Conservation (phyloP, 1,284 basidiomycete species). For the Phellopilus nigrolimitatus region DNA sequence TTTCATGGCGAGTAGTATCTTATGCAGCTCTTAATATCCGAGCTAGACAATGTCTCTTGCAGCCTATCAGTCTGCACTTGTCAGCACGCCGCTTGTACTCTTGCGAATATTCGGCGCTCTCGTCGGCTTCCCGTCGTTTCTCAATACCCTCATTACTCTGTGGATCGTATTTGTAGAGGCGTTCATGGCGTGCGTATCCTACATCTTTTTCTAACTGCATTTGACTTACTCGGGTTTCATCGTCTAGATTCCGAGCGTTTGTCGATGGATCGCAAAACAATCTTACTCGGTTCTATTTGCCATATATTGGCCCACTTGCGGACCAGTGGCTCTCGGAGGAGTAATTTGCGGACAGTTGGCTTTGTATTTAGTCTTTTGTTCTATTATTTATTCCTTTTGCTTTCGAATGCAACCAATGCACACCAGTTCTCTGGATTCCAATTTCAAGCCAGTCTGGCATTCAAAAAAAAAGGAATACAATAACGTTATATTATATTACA, state of each 20-base stretch:
- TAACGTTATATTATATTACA: too few species aligned
- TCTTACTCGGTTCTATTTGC: conserved; percentile 57
- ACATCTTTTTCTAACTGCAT: background rate
- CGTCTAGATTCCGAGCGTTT: conserved; percentile 56
- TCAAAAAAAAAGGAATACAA: too few species aligned
- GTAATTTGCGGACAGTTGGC: conserved; percentile 29
- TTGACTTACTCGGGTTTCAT: conserved; percentile 20
- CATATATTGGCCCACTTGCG: conserved; percentile 65
- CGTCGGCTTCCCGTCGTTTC: conserved; percentile 44
- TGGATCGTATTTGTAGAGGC: conserved; percentile 36
- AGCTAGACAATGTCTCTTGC: conserved; percentile 11
- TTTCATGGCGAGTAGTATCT: conserved; percentile 58
- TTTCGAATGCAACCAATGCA: too few species aligned
- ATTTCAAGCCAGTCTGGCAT: too few species aligned
- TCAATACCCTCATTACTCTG: conserved; percentile 43
- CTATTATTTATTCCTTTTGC: background rate
- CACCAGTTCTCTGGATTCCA: too few species aligned
- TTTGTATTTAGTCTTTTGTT: background rate
- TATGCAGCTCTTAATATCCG: conserved; percentile 9
- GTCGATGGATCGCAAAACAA: conserved; percentile 54
- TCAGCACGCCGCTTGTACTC: conserved; percentile 61
- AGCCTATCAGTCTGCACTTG: conserved; percentile 79
- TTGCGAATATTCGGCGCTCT: conserved; percentile 56
- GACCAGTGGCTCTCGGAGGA: conserved; percentile 72
- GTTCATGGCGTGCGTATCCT: conserved; percentile 55